These are phyloP conservation scores for Chrysoporthe deuterocubensis DNA, from an alignment of 2,329 filamentous ascomycete genomes.

Conservation along the genomic window DNA sequence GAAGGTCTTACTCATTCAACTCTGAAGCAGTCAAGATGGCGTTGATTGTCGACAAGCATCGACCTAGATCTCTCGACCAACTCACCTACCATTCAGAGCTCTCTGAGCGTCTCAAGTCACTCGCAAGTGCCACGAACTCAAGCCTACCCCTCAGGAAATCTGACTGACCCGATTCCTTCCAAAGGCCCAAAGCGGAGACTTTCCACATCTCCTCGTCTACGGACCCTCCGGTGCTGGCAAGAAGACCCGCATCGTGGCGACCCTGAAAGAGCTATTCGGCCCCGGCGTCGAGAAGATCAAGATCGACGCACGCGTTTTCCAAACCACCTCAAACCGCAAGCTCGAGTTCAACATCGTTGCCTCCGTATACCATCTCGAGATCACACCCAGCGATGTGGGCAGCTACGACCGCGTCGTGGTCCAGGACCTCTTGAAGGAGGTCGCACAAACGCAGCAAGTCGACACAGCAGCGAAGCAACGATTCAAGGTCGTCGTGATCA, in stretches of 20 bases:
- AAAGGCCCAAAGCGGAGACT: conserved; percentile 94
- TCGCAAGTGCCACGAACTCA: conserved; percentile 60
- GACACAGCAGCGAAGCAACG: conserved; percentile 86
- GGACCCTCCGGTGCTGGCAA: conserved; percentile 96
- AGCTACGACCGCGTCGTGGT: conserved; percentile 96
- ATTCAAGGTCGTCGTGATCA: conserved; percentile 99
- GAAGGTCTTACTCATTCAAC: background rate
- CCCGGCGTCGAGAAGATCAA: conserved; percentile 99
- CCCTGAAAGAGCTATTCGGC: conserved; percentile 91
- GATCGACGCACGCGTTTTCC: conserved; percentile 96
- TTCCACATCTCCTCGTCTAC: conserved; percentile 96
- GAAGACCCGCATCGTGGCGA: conserved; percentile 95
- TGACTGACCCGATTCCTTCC: conserved; percentile 23
- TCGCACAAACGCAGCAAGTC: conserved; percentile 99
- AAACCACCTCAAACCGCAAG: conserved; percentile 93
- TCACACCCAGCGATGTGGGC: conserved; percentile 95
- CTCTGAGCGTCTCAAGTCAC: conserved; percentile 81
- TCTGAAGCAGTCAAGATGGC: conserved; percentile 53
- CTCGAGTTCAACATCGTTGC: conserved; percentile 99
- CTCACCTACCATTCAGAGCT: conserved; percentile 89
- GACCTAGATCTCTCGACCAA: conserved; percentile 73
- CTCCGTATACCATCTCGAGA: conserved; percentile 97
- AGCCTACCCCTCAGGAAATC: background rate
- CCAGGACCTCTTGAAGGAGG: conserved; percentile 94
- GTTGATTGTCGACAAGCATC: conserved; percentile 73